A percentile compares a stretch with the other conserved stretches of the same genome.
Conservation (phyloP, 2,329 filamentous ascomycete genomes). For the Rhexocercosporidium sp. region DNA sequence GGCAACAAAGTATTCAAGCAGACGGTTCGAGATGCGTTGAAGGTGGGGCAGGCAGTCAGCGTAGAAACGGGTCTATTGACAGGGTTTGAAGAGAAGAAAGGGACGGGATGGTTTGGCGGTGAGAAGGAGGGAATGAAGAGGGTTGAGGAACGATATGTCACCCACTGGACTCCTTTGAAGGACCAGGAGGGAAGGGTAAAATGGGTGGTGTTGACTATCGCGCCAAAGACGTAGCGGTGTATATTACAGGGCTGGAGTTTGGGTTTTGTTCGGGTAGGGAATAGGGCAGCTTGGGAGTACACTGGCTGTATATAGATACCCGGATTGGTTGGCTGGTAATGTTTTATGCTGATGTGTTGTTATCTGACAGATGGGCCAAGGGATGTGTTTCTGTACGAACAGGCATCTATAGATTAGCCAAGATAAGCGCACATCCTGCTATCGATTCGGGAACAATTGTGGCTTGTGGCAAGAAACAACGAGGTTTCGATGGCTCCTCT, state of each 20-base stretch:
- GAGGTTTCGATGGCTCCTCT: too few species aligned
- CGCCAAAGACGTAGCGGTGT: constrained; percentile 30
- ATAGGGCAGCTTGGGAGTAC: neutral
- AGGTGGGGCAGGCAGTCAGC: constrained; percentile 35
- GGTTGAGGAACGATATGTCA: constrained; percentile 38
- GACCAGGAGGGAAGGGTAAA: constrained; percentile 43
- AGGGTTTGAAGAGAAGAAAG: constrained; percentile 33
- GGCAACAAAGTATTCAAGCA: constrained; percentile 51
- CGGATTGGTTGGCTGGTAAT: neutral
- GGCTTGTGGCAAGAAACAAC: too few species aligned
- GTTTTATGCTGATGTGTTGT: neutral
- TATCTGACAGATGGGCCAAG: too few species aligned
- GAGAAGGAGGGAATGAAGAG: constrained; percentile 24
- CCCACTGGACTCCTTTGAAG: constrained; percentile 52
- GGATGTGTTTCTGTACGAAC: too few species aligned
- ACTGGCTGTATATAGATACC: neutral
- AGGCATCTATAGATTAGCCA: too few species aligned
- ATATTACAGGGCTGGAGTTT: neutral
- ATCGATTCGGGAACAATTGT: too few species aligned
- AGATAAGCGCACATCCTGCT: too few species aligned
- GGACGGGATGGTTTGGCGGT: constrained; percentile 25
- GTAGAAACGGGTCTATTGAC: constrained; percentile 39
- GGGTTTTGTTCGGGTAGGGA: neutral
- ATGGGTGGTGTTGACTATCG: constrained; percentile 45
- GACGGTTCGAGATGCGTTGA: constrained; percentile 47